Evolutionary conservation across 2,329 filamentous ascomycete genomes (phyloP).

Genomic region (Alternaria alternata): DNA sequence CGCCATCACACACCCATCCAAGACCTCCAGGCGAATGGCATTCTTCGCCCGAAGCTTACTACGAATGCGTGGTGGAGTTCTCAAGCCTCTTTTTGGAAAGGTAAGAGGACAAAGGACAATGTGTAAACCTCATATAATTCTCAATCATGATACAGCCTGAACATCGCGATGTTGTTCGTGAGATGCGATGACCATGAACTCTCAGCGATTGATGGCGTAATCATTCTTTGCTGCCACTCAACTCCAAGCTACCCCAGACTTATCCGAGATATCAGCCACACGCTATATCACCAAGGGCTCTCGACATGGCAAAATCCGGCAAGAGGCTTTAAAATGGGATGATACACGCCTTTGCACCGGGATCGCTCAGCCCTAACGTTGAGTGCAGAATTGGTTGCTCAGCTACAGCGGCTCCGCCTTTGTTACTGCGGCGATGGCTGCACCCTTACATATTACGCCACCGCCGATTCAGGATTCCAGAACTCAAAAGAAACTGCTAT

Average conservation of each 20-base stretch:
- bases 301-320: background rate
- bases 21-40: background rate
- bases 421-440: constrained; percentile 5
- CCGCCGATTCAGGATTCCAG: background rate
- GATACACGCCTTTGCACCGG: background rate
- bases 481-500: background rate
- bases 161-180: background rate
- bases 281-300: background rate
- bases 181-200: background rate
- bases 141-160: background rate
- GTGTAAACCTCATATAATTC: background rate
- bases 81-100: background rate
- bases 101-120: background rate
- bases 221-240: background rate
- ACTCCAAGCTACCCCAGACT: background rate
- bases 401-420: background rate
- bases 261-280: background rate
- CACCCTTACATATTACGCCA: background rate
- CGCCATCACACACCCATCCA: constrained; percentile 14
- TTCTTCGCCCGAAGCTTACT: background rate
- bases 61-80: background rate
- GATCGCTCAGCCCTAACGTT: background rate
- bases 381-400: background rate
- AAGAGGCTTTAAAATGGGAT: background rate
- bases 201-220: background rate